Base-by-base conservation (phyloP, 176 grass and related monocot species). In the Microstegium vimineum region DNA sequence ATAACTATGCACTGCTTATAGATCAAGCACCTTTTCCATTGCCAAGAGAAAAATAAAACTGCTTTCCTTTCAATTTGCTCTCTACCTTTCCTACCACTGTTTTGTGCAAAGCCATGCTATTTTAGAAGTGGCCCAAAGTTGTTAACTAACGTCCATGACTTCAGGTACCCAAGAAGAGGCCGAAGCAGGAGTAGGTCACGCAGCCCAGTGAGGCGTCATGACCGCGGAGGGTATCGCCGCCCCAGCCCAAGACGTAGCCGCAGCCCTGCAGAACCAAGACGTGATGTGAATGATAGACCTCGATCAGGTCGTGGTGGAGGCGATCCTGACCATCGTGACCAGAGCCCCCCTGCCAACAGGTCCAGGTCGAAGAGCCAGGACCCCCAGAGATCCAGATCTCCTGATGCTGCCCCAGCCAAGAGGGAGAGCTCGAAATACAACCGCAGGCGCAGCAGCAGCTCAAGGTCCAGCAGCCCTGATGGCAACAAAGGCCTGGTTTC, bases 401-500 rank as follows among this genome's bases (percentile, higher is more conserved):
- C 90, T 22, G 81, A 84, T 79, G 81, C 86, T 12, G 83, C 52
- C 7, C 76, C 76, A 36, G 45, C 14, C 51, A 86, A 72, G 82
- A 83, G 67, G 57, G 74, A 38, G 9, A 79, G 80, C 45, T 90
- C 85, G 1, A 87, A 69, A 45, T 90, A 90, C 56, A 88, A 87
- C 46, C 78, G 71, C 27, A 87, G 82, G 75, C 56, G 79, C 74
- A 89, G 79, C 83, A 94, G 84, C 70, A 92, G 82, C 77, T 94
- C 93, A 31, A 87, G 82, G 63, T 94, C 90, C 18, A 92, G 87
- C 84, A 92, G 93, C 67, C 85, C 93, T 73, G 85, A 85, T 18
- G 77, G 74, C 28, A 92, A 62, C 46, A 87, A 87, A 88, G 90
- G 93, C 49, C 46, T 94, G 85, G 93, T 94, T 35, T 89, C 93